phyloP scores from a whole-genome alignment of 345 rosid species.

The Dipteronia dyeriana region DNA sequence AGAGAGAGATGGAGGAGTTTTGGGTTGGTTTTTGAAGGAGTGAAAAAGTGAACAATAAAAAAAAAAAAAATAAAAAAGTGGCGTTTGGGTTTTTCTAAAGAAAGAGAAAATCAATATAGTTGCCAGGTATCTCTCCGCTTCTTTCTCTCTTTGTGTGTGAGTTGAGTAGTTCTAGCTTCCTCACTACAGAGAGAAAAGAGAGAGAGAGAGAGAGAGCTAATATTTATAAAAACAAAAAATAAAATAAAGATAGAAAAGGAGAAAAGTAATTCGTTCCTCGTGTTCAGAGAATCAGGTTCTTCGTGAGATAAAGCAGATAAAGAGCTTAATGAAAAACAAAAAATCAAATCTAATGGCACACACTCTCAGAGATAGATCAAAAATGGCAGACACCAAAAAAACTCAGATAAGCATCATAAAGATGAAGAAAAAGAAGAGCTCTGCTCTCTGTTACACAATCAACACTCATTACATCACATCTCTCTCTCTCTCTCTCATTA shows the following conservation, averaged over 20 bases:
- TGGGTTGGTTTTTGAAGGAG: neutral
- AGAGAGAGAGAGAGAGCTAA: constrained; percentile 21
- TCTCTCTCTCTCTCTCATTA: neutral
- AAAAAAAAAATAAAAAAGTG: constrained; percentile 21
- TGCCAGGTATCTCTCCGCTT: constrained; percentile 34
- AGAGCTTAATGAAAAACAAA: neutral
- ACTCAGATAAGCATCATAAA: neutral
- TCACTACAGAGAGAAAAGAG: neutral
- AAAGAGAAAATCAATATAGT: constrained; percentile 27
- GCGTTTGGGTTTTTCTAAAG: constrained; percentile 32
- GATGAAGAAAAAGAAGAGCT: constrained; percentile 16
- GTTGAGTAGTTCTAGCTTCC: constrained; percentile 14
- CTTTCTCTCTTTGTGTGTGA: constrained; percentile 20
- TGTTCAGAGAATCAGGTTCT: constrained; percentile 86
- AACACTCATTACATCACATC: neutral
- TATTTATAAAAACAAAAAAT: constrained; percentile 12
- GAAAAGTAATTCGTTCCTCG: constrained; percentile 60
- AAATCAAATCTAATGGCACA: neutral
- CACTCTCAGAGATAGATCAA: neutral
- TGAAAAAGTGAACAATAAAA: neutral
- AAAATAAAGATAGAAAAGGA: constrained; percentile 3
- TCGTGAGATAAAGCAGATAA: constrained; percentile 48
- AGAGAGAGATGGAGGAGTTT: neutral
- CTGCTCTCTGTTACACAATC: constrained; percentile 2
- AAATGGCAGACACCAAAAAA: constrained; percentile 14